Conservation (phyloP, 306 rosid species). For the Biancaea sappan region DNA sequence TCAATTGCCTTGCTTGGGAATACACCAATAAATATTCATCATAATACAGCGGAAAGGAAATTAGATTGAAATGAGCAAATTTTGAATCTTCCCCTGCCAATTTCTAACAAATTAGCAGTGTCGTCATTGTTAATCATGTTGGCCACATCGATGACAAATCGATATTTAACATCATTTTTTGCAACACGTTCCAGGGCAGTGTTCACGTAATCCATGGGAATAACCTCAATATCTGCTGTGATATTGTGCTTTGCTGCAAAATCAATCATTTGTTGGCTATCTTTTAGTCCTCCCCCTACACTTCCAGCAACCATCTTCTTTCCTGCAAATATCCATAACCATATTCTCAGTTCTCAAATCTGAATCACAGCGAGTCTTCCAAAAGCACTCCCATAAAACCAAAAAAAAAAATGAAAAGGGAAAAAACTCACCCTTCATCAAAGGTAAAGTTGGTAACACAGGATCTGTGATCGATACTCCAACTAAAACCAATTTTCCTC, state of each 20-base stretch:
- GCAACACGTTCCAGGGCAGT: slow-evolving; percentile 36
- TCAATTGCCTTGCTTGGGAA: too few species aligned
- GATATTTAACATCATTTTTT: slow-evolving; percentile 37
- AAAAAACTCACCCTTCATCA: slow-evolving; percentile 38
- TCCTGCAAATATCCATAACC: background rate
- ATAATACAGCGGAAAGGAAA: too few species aligned
- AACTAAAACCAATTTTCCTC: slow-evolving; percentile 48
- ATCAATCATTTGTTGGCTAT: slow-evolving; percentile 46
- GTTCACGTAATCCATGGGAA: slow-evolving; percentile 40
- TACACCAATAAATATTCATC: too few species aligned
- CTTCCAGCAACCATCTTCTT: slow-evolving; percentile 43
- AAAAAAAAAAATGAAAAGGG: too few species aligned
- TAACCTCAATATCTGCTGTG: slow-evolving; percentile 35
- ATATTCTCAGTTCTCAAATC: too few species aligned
- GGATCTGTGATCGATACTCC: slow-evolving; percentile 46
- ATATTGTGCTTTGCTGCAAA: slow-evolving; percentile 41
- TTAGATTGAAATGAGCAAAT: too few species aligned
- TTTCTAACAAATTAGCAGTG: background rate
- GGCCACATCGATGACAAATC: slow-evolving; percentile 48
- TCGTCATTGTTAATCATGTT: background rate
- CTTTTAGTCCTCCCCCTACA: slow-evolving; percentile 29
- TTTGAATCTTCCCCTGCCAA: background rate
- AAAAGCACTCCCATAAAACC: too few species aligned
- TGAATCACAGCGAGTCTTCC: too few species aligned
- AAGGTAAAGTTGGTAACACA: slow-evolving; percentile 41